Evolutionary conservation across 2,329 filamentous ascomycete genomes (phyloP).

Genomic region (Peltaster fructicola): DNA sequence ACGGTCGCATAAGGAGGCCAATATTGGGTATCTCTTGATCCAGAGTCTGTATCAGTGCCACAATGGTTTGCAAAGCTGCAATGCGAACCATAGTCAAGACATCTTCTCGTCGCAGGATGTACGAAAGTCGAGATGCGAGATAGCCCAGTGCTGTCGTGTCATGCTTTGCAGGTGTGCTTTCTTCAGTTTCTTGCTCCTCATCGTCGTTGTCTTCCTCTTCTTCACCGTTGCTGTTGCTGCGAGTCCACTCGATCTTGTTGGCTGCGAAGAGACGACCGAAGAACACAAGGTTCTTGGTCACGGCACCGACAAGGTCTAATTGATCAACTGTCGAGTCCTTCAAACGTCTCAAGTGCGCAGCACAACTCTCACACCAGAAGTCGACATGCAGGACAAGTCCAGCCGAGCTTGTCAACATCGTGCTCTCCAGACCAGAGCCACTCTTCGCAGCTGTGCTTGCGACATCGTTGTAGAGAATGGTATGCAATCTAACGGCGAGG

Average conservation of each 20-base stretch:
- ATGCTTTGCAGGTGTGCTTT: no score
- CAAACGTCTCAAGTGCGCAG: slow-evolving; percentile 41
- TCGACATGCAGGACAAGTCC: slow-evolving; percentile 50
- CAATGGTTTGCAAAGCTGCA: slow-evolving; percentile 56
- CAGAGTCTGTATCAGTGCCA: slow-evolving; percentile 48
- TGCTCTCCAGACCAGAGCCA: slow-evolving; percentile 30
- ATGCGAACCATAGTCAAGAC: slow-evolving; percentile 43
- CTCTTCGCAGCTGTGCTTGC: slow-evolving; percentile 40
- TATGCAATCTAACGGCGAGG: slow-evolving; percentile 54
- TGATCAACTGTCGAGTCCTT: slow-evolving; percentile 38
- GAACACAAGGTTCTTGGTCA: slow-evolving; percentile 67
- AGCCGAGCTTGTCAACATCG: slow-evolving; percentile 50
- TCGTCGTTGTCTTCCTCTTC: slow-evolving; percentile 25
- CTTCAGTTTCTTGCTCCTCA: slow-evolving; percentile 25
- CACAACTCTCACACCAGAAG: slow-evolving; percentile 42
- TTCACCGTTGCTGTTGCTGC: slow-evolving; percentile 25
- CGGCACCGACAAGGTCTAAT: slow-evolving; percentile 62
- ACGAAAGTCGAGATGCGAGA: slow-evolving; percentile 61
- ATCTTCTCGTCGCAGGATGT: slow-evolving; percentile 60
- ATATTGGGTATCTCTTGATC: slow-evolving; percentile 43
- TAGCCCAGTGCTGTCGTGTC: slow-evolving; percentile 43
- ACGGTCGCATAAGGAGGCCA: slow-evolving; percentile 44
- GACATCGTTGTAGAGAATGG: slow-evolving; percentile 65
- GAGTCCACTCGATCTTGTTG: slow-evolving; percentile 35
- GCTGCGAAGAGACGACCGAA: slow-evolving; percentile 48